A percentile compares a stretch with the other conserved stretches of the same genome.
Conservation (phyloP, 192 early-diverging fungal genomes). For the Rhizophagus clarus region DNA sequence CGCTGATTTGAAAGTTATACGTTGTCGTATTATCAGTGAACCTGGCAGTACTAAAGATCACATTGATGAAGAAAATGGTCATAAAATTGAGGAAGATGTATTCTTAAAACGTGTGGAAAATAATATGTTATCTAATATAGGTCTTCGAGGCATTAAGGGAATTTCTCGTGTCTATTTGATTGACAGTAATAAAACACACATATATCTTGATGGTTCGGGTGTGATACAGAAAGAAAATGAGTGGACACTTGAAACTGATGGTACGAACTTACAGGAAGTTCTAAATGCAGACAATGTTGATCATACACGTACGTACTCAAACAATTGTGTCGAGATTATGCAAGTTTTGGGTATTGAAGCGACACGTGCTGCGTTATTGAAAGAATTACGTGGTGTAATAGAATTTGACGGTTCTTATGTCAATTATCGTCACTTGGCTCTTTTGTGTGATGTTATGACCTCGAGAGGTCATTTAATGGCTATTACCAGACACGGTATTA, state of each 20-base stretch:
- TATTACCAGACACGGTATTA: conserved; percentile 98
- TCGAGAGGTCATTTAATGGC: conserved; percentile 91
- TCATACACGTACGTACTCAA: conserved; percentile 78
- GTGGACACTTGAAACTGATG: conserved; percentile 90
- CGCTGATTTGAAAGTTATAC: conserved; percentile 81
- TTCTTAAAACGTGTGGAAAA: conserved; percentile 86
- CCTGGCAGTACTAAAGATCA: conserved; percentile 61
- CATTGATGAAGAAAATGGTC: conserved; percentile 60
- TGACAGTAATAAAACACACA: conserved; percentile 50
- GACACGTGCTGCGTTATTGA: conserved; percentile 84
- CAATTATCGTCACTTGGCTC: conserved; percentile 95
- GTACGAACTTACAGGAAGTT: conserved; percentile 87
- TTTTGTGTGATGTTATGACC: conserved; percentile 97
- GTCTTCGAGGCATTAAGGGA: conserved; percentile 84
- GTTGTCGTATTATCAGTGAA: conserved; percentile 82
- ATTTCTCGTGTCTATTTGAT: conserved; percentile 87
- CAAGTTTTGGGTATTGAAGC: conserved; percentile 97
- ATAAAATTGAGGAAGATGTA: conserved; percentile 75
- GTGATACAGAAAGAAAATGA: conserved; percentile 66
- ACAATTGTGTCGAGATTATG: conserved; percentile 90
- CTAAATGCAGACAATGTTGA: conserved; percentile 86
- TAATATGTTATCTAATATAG: conserved; percentile 84
- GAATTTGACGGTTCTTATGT: conserved; percentile 97
- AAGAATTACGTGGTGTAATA: conserved; percentile 91
- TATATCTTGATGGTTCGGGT: conserved; percentile 59